Conservation (phyloP, 306 rosid genomes). For the Carpinus fangiana region DNA sequence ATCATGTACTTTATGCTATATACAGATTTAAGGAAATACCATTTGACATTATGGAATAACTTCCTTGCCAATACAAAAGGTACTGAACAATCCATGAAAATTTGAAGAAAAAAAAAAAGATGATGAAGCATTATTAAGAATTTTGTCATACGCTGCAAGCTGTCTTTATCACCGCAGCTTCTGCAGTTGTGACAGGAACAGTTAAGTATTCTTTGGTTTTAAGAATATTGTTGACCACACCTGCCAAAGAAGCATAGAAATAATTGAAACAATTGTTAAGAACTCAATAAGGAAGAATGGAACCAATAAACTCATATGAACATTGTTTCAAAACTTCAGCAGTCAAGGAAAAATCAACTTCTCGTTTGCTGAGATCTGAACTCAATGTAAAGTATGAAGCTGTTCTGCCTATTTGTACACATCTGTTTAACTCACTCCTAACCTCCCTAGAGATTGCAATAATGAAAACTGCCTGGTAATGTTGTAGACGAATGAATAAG, state of each 20-base stretch:
- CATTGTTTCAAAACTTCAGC: background rate
- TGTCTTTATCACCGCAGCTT: slow-evolving; percentile 83
- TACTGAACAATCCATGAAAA: too few species aligned
- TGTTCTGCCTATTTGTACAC: background rate
- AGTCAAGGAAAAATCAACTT: background rate
- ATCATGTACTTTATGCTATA: background rate
- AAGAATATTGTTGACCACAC: slow-evolving; percentile 60
- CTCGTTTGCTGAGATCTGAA: background rate
- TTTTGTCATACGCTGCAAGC: slow-evolving; percentile 79
- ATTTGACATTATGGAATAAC: background rate
- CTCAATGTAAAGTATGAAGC: background rate
- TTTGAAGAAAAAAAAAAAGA: too few species aligned
- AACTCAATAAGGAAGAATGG: background rate
- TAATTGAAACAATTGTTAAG: background rate
- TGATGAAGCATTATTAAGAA: background rate
- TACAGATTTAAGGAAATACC: background rate
- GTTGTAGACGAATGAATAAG: too few species aligned
- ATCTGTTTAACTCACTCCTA: background rate
- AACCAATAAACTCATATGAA: background rate
- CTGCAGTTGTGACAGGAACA: slow-evolving; percentile 82
- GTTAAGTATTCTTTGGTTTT: slow-evolving; percentile 57
- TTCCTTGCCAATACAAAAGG: background rate
- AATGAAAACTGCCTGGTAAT: too few species aligned
- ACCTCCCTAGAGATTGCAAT: background rate
- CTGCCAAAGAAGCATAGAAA: slow-evolving; percentile 43